phyloP scores from a whole-genome alignment of 1,139 yeast species.

The Blastobotrys persicus region DNA sequence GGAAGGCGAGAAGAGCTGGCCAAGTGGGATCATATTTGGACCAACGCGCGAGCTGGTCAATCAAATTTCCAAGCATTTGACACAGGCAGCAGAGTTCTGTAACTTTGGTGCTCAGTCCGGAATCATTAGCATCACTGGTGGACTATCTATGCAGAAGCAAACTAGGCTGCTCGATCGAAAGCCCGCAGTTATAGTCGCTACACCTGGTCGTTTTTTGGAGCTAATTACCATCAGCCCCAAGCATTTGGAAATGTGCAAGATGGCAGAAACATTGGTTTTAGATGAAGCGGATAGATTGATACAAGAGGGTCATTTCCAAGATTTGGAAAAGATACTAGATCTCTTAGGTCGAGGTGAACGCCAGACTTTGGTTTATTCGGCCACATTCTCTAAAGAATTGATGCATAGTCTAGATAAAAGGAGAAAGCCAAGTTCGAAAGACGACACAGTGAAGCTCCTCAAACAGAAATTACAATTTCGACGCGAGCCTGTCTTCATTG shows the following conservation, averaged over 20 bases:
- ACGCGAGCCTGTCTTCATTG: constrained; percentile 57
- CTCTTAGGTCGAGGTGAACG: constrained; percentile 51
- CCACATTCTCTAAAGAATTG: constrained; percentile 83
- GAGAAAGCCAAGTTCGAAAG: constrained; percentile 30
- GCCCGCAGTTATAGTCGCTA: constrained; percentile 86
- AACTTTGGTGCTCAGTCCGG: constrained; percentile 51
- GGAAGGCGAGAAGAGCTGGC: constrained; percentile 38
- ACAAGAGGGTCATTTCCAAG: constrained; percentile 96
- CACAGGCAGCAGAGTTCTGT: constrained; percentile 56
- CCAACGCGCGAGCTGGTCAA: constrained; percentile 97
- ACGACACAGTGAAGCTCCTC: constrained; percentile 38
- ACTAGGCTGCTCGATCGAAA: constrained; percentile 69
- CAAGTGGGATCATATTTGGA: constrained; percentile 79
- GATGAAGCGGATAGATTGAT: constrained; percentile 98
- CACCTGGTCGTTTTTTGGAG: constrained; percentile 93
- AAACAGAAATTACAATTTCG: constrained; percentile 39
- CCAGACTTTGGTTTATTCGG: constrained; percentile 92
- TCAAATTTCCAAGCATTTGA: constrained; percentile 82
- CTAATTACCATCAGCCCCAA: constrained; percentile 58
- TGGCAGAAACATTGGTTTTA: constrained; percentile 68
- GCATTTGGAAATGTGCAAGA: constrained; percentile 51
- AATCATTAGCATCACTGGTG: constrained; percentile 87
- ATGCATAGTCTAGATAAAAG: constrained; percentile 65
- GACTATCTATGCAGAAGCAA: constrained; percentile 90
- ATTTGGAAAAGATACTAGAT: constrained; percentile 77